phyloP scores from a whole-genome alignment of 176 grass and related monocot species.

The Aechmea fasciata region DNA sequence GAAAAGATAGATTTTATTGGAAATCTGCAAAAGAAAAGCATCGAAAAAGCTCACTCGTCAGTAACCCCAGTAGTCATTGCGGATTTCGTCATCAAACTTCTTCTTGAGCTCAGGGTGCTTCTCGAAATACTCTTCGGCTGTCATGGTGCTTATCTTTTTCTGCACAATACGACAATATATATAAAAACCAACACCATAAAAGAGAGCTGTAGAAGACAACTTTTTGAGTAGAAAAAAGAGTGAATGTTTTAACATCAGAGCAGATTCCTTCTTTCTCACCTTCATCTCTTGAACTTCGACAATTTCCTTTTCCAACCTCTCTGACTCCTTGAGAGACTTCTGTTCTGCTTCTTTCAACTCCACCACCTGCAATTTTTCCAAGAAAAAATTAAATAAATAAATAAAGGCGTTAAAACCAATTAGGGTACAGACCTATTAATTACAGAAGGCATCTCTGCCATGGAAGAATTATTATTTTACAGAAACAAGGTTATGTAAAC shows the following conservation, averaged over 20 bases:
- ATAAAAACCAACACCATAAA: constrained; percentile 4
- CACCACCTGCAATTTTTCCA: constrained; percentile 30
- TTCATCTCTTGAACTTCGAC: constrained; percentile 67
- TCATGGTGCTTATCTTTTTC: constrained; percentile 94
- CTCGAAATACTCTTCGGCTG: constrained; percentile 78
- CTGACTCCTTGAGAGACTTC: constrained; percentile 50
- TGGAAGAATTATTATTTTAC: not conserved
- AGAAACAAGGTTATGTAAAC: not conserved
- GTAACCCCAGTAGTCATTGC: constrained; percentile 87
- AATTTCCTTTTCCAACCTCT: constrained; percentile 78
- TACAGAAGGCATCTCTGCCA: too few species aligned
- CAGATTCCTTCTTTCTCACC: constrained; percentile 21
- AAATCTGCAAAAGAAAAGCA: constrained; percentile 14
- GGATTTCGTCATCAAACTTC: constrained; percentile 91
- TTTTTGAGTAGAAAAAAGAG: not conserved
- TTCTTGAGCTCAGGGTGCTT: constrained; percentile 86
- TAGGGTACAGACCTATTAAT: not conserved
- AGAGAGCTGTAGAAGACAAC: not conserved
- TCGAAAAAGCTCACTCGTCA: constrained; percentile 29
- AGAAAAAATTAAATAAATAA: not conserved
- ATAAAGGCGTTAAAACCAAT: not conserved
- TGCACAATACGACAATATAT: constrained; percentile 24
- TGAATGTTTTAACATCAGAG: not conserved
- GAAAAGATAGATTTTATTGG: constrained; percentile 24
- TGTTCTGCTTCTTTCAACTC: constrained; percentile 77